Conservation (phyloP, 2,329 filamentous ascomycete species). For the Blastomyces silverae region DNA sequence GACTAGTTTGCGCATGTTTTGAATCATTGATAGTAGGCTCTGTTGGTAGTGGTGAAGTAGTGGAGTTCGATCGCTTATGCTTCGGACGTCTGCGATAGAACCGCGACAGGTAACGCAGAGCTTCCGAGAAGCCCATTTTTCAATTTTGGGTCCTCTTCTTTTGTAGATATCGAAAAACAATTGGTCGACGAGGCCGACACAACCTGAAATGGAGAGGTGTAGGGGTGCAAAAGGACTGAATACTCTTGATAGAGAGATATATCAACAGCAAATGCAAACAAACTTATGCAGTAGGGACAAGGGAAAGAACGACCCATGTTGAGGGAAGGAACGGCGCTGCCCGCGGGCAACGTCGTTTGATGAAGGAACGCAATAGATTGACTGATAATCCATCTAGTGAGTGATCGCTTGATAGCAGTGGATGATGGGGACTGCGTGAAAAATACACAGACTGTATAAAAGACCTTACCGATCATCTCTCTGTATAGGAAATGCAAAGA, state of each 20-base stretch:
- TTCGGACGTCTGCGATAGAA: conserved; percentile 16
- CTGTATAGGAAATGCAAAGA: background rate
- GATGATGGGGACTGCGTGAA: background rate
- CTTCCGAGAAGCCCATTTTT: conserved; percentile 18
- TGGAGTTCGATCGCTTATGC: background rate
- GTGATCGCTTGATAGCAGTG: background rate
- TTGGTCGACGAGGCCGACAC: background rate
- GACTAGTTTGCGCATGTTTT: background rate
- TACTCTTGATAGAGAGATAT: background rate
- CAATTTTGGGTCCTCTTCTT: background rate
- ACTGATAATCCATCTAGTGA: background rate
- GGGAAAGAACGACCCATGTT: background rate
- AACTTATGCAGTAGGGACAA: background rate
- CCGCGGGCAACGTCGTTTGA: background rate
- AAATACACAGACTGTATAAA: background rate
- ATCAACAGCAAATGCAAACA: background rate
- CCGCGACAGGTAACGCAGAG: conserved; percentile 20
- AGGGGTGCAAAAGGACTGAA: background rate
- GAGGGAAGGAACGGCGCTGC: background rate
- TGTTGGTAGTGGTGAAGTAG: background rate
- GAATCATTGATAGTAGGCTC: conserved; percentile 3
- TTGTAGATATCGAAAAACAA: background rate
- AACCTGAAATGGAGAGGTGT: background rate
- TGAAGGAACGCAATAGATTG: background rate
- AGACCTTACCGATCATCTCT: background rate